Evolutionary conservation across 345 rosid species (phyloP).

Genomic region (Brassica carinata): DNA sequence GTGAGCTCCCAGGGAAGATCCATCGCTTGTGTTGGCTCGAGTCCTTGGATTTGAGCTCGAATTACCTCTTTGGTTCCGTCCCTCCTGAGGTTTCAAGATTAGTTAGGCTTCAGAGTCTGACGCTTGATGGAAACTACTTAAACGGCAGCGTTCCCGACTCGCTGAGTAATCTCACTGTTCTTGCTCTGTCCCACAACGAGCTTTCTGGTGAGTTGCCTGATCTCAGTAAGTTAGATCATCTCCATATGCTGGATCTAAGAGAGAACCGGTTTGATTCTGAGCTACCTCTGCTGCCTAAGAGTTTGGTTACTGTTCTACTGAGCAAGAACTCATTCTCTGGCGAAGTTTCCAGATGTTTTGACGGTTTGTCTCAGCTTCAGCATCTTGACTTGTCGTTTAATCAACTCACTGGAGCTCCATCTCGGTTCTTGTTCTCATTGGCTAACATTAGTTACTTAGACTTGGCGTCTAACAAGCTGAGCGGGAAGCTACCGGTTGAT

Average conservation of each 20-base stretch:
- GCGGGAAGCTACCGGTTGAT: slow-evolving; percentile 58
- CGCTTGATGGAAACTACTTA: slow-evolving; percentile 72
- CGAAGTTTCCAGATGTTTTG: slow-evolving; percentile 56
- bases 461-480: slow-evolving; percentile 74
- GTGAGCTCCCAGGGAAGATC: slow-evolving; percentile 83
- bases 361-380: slow-evolving; percentile 67
- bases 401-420: slow-evolving; percentile 67
- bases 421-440: slow-evolving; percentile 69
- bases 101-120: slow-evolving; percentile 65
- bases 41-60: slow-evolving; percentile 84
- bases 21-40: slow-evolving; percentile 75
- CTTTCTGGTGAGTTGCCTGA: slow-evolving; percentile 82
- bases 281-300: slow-evolving; percentile 66
- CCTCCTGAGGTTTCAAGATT: slow-evolving; percentile 77
- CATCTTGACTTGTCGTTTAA: slow-evolving; percentile 90
- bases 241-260: slow-evolving; percentile 81
- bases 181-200: slow-evolving; percentile 77
- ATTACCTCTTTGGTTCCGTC: slow-evolving; percentile 70
- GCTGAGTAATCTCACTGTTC: slow-evolving; percentile 58
- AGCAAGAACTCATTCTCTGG: slow-evolving; percentile 82
- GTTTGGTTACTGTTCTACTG: slow-evolving; percentile 70
- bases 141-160: slow-evolving; percentile 72
- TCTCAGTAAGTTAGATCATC: slow-evolving; percentile 58
- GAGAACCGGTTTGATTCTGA: slow-evolving; percentile 80
- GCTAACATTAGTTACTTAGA: slow-evolving; percentile 81